Evolutionary conservation across 306 rosid species (phyloP), one percentile per base, ranked within the genome.

Genomic region (Neltuma alba): DNA sequence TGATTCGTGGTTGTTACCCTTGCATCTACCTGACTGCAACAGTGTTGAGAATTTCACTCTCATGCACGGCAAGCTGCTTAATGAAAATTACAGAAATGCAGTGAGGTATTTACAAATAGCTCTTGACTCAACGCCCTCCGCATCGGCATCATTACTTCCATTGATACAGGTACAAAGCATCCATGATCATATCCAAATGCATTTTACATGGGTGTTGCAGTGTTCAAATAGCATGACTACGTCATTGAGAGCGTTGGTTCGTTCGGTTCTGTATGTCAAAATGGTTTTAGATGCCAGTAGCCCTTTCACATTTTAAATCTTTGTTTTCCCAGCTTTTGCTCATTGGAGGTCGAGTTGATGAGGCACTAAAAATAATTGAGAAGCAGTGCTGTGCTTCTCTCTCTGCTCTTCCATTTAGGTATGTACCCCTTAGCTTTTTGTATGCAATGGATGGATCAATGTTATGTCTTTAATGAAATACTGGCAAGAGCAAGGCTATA

Each of bases 271-370:
- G 0, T 28, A 60, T 34, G 16, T 66, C 50, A 72, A 67, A 38
- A 40, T 58, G 57, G 57, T 47, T 54, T 67, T 58, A 57, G 75
- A 60, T 48, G 38, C 52, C 44, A 72, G 27, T 48, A 65, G 72
- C 30, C 36, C 48, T 12, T 75, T 71, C 65, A 71, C 52, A 18
- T 84, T 61, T 20, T 83, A 23, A 27, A 23, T 57, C 69, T 73
- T 79, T 60, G 25, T 83, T 72, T 48, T 69, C 31, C 62, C 83
- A 92, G 97, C 76, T 92, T 79, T 80, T 89, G 87, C 85, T 90
- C 79, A 86, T 94, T 48, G 89, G 91, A 74, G 96, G 97, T 86
- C 87, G 70, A 80, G 85, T 92, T 68, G 85, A 86, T 13, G 82
- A 88, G 72, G 98, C 88, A 70, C 76, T 92, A 23, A 66, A 83